Evolutionary conservation across 352 stramenopile genomes (phyloP).

Genomic region (Pythium biforme): DNA sequence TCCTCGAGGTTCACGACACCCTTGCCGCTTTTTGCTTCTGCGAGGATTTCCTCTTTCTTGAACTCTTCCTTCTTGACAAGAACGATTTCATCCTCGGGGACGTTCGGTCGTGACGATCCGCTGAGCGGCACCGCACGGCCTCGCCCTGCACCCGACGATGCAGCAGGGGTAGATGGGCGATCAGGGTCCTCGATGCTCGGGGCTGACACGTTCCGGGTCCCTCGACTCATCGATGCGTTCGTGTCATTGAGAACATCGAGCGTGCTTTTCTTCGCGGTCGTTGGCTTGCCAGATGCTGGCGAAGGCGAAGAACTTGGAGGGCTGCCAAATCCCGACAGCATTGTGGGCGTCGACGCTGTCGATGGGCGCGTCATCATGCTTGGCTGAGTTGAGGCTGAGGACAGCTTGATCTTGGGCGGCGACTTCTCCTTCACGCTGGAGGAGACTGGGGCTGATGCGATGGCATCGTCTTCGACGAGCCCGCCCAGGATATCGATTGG

Average conservation of each 20-base stretch:
- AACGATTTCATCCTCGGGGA: conserved; percentile 68
- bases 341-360: conserved; percentile 1
- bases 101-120: conserved; percentile 43
- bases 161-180: conserved; percentile 24
- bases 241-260: conserved; percentile 75
- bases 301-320: background rate
- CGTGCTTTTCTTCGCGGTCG: conserved; percentile 51
- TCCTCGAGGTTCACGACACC: conserved; percentile 43
- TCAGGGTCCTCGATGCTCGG: conserved; percentile 7
- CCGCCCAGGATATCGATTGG: conserved; percentile 44
- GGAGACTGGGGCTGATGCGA: conserved; percentile 20
- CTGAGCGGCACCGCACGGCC: conserved; percentile 59
- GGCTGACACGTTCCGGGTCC: conserved; percentile 1
- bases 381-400: background rate
- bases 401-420: conserved; percentile 25
- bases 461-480: conserved; percentile 21
- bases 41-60: conserved; percentile 29
- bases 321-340: conserved; percentile 4
- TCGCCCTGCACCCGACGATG: conserved; percentile 20
- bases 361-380: conserved; percentile 16
- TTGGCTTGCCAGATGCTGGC: background rate
- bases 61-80: conserved; percentile 62
- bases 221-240: conserved; percentile 36
- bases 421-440: conserved; percentile 33
- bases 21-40: conserved; percentile 25